These are phyloP conservation scores for Enterospora canceri DNA, from an alignment of 371 early-diverging fungal genomes.

Conservation along the genomic window DNA sequence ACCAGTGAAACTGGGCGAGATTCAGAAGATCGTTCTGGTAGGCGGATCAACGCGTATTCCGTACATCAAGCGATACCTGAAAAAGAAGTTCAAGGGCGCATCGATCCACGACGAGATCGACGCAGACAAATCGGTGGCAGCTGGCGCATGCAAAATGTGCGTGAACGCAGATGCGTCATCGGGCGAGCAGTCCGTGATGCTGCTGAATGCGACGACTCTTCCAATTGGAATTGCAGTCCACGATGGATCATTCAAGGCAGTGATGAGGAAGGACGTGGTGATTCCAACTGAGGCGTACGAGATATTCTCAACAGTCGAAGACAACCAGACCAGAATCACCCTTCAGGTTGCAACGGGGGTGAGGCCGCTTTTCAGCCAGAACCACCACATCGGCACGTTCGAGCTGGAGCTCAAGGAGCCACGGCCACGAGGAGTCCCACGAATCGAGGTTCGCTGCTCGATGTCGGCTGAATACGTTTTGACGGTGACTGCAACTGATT, in stretches of 20 bases:
- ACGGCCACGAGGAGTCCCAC: constrained; percentile 35
- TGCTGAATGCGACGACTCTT: constrained; percentile 50
- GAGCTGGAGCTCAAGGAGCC: constrained; percentile 20
- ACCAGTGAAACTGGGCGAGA: constrained; percentile 10
- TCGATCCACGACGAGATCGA: constrained; percentile 44
- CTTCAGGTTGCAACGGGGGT: constrained; percentile 46
- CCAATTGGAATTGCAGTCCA: constrained; percentile 48
- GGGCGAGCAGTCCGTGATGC: constrained; percentile 18
- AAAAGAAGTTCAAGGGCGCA: constrained; percentile 40
- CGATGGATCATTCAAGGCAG: constrained; percentile 37
- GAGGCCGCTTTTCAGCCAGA: constrained; percentile 21
- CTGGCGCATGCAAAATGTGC: constrained; percentile 54
- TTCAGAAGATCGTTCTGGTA: constrained; percentile 50
- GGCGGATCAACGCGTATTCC: constrained; percentile 57
- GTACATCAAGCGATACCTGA: constrained; percentile 45
- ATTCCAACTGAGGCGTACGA: constrained; percentile 45
- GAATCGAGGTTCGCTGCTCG: constrained; percentile 35
- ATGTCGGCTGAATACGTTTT: constrained; percentile 24
- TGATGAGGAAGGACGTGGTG: constrained; percentile 33
- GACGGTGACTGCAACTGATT: constrained; percentile 40
- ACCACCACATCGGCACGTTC: constrained; percentile 31
- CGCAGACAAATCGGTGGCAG: constrained; percentile 54
- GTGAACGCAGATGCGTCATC: constrained; percentile 32
- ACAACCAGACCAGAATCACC: constrained; percentile 48
- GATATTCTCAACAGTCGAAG: constrained; percentile 48